Percentiles rank a stretch among this genome's conserved stretches.
phyloP scores from a whole-genome alignment of 2,329 filamentous ascomycete genomes.

The Fusarium udum region DNA sequence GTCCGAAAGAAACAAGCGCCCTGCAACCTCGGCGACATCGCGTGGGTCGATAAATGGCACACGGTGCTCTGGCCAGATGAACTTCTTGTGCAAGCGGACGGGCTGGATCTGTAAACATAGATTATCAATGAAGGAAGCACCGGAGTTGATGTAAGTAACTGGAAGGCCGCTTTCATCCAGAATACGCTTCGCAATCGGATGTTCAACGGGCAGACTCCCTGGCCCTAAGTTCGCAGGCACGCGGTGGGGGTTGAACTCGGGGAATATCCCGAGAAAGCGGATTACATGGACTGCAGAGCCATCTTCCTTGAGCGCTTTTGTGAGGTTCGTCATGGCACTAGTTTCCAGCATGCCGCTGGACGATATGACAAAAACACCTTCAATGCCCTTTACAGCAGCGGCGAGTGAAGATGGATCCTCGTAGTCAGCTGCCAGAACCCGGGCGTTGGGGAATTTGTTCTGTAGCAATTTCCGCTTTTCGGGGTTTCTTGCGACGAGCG shows the following conservation, averaged over 20 bases:
- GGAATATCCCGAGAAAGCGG: background rate
- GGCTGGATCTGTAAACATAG: background rate
- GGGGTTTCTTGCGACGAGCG: fast-evolving
- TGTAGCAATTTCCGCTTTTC: fast-evolving
- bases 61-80: background rate
- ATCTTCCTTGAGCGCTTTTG: fast-evolving
- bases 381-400: background rate
- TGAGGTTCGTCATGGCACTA: background rate
- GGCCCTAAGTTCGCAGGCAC: background rate
- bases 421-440: fast-evolving
- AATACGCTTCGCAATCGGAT: background rate
- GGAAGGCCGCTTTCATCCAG: background rate
- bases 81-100: background rate
- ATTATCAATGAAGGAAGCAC: background rate
- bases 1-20: background rate
- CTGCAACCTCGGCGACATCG: background rate
- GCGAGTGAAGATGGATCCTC: background rate
- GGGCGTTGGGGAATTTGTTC: background rate
- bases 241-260: background rate
- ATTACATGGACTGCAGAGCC: background rate
- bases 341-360: background rate
- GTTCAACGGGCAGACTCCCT: background rate
- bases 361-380: background rate
- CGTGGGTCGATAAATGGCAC: background rate
- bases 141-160: fast-evolving